These are phyloP conservation scores for Geotrichum reessii DNA, from an alignment of 1,139 yeast species.

Conservation along the genomic window DNA sequence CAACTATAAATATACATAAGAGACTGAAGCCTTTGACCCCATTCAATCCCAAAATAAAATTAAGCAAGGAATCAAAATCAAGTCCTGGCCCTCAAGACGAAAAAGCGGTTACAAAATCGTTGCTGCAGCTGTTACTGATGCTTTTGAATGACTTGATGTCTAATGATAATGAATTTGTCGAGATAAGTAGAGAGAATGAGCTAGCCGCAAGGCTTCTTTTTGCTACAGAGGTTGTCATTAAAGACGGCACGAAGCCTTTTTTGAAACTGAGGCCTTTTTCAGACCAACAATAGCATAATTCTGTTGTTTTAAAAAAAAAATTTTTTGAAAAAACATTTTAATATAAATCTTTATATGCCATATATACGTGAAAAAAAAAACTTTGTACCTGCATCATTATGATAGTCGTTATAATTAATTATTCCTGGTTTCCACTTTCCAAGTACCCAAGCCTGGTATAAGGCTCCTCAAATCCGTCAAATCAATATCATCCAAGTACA, in stretches of 20 bases:
- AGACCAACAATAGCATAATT: no score
- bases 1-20: background rate
- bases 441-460: conserved; percentile 56
- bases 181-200: background rate
- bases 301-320: no score
- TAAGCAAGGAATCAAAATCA: background rate
- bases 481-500: conserved; percentile 43
- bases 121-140: background rate
- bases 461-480: conserved; percentile 42
- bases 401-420: background rate
- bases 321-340: background rate
- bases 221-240: background rate
- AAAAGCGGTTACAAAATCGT: background rate
- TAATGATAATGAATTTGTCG: background rate
- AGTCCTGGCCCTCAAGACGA: background rate
- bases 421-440: conserved; percentile 33
- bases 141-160: background rate
- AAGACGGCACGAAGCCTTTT: background rate
- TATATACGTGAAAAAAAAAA: background rate
- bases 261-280: background rate
- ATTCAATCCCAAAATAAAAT: background rate
- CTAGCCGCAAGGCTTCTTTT: conserved; percentile 2
- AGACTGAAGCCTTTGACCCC: background rate
- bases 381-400: background rate
- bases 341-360: background rate